Evolutionary conservation across 495 filamentous ascomycete genomes (phyloP), one percentile per base, ranked within the genome.

Genomic region (Hypoxylon fuscum): DNA sequence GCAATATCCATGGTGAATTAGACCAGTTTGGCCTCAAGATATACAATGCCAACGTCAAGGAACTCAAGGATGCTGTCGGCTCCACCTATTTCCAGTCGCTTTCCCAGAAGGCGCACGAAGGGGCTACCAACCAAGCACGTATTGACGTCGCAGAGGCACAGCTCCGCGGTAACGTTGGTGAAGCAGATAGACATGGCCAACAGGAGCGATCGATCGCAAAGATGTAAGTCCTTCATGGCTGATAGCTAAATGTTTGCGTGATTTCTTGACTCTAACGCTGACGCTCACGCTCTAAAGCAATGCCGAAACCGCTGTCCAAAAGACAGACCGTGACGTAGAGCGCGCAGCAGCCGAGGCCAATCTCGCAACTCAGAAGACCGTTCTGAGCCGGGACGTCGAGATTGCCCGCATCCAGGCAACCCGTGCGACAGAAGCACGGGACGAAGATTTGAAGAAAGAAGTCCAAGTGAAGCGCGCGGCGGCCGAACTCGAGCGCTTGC

Each of bases 31-130:
- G 89, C 29, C 74, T 92, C 11, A 84, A 83, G 63, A 87, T 86
- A 58, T 90, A 92, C 76, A 90, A 90, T 68, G 83, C 87, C 71
- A 90, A 93, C 74, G 87, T 93, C 56, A 93, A 93, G 71, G 91
- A 95, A 64, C 83, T 95, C 9, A 86, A 90, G 62, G 90, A 94
- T 64, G 88, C 89, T 0, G 88, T 86, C 9, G 85, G 85, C 38
- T 88, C 85, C 34, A 85, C 87, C 62, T 95, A 95, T 75, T 93
- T 93, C 69, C 86, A 87, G 23, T 88, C 86, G 20, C 82, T 93
- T 3, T 88, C 85, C 27, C 85, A 88, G 59, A 95, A 95, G 70
- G 90, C 91, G 1, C 89, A 91, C 62, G 91, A 95, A 68, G 90
- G 89, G 18, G 91, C 91, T 14, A 85, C 85, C 40, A 93, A 92